Base-by-base conservation (phyloP, 2,329 filamentous ascomycete genomes). In the Fusarium citri region DNA sequence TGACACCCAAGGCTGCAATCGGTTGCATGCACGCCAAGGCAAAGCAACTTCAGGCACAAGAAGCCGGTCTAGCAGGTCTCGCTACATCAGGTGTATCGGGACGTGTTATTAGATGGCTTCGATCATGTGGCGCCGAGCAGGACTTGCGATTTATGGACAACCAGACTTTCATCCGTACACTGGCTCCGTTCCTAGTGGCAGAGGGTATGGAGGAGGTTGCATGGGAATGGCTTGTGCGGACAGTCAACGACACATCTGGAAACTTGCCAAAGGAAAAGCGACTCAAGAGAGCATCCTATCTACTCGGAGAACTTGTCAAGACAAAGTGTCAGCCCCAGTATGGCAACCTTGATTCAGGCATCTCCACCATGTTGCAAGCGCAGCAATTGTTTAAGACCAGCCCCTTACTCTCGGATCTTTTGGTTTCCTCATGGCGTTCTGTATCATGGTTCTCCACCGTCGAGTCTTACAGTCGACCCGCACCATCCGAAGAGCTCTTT, bases 381-480 rank as follows among this genome's bases (percentile, higher is more conserved):
- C 82, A 84, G 48, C 71, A 81, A 23, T 76, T 84, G 40, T 81
- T 85, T 64, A 76, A 78, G 28, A 60, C 66, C 6, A 80, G 77
- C 31, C 76, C 75, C 6, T 75, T 79, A 3, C 79, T 82, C 2
- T 77, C 79, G 5, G 61, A 76, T 4, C 75, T 81, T 18, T 67
- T 88, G 9, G 75, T 81, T 25, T 72, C 73, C 2, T 78, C 83
- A 0, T 89, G 87, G 87, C 75, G 76, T 5, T 73, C 72, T 9
- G 77, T 89, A 2, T 86, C 86, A 2, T 87, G 83, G 83, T 74
- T 80, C 22, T 85, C 86, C 1, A 88, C 87, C 0, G 83, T 87
- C 12, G 80, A 85, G 45, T 82, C 83, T 4, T 83, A 82, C 74
- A 80, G 81, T 68, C 79, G 82, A 40, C 78, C 80, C 1, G 79